These are phyloP conservation scores for Paragyromitra xinjiangensis DNA, from an alignment of 495 filamentous ascomycete genomes.

Conservation along the genomic window DNA sequence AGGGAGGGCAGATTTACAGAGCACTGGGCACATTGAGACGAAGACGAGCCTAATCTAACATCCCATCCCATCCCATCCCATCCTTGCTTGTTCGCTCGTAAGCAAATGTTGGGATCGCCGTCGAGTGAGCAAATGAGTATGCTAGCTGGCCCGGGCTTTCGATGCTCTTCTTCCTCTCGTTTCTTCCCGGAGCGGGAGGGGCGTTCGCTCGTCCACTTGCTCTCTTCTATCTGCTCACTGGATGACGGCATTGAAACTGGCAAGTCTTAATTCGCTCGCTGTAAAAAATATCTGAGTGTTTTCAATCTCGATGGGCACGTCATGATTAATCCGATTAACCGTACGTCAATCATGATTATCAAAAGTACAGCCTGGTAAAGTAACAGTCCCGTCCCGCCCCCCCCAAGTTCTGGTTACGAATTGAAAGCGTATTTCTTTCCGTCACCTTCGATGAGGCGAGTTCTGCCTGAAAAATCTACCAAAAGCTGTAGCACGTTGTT, in stretches of 20 bases:
- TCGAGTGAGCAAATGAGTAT: slow-evolving; percentile 26
- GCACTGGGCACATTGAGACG: not conserved
- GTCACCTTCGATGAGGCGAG: slow-evolving; percentile 21
- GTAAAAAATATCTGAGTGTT: not conserved
- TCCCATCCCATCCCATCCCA: not conserved
- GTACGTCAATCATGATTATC: not conserved
- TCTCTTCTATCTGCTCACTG: not conserved
- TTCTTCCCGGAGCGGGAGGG: slow-evolving; percentile 39
- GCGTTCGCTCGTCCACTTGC: not conserved
- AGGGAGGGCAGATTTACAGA: not conserved
- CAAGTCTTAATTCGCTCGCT: not conserved
- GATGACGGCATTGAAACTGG: slow-evolving; percentile 33
- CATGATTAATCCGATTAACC: slow-evolving; percentile 27
- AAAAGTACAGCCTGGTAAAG: slow-evolving; percentile 22
- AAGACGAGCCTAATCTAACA: slow-evolving; percentile 17
- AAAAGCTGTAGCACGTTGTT: slow-evolving; percentile 8
- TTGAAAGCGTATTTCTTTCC: slow-evolving; percentile 11
- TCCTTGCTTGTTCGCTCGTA: slow-evolving; percentile 7
- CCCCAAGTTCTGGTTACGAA: not conserved
- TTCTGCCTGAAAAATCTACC: not conserved
- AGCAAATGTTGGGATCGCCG: slow-evolving; percentile 7
- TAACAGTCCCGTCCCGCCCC: slow-evolving; percentile 4
- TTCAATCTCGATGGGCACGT: slow-evolving; percentile 17
- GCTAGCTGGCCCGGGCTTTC: slow-evolving; percentile 35
- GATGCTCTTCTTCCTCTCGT: slow-evolving; percentile 33